Evolutionary conservation across 1,284 basidiomycete species (phyloP).

Genomic region (Irpex rosettiformis): DNA sequence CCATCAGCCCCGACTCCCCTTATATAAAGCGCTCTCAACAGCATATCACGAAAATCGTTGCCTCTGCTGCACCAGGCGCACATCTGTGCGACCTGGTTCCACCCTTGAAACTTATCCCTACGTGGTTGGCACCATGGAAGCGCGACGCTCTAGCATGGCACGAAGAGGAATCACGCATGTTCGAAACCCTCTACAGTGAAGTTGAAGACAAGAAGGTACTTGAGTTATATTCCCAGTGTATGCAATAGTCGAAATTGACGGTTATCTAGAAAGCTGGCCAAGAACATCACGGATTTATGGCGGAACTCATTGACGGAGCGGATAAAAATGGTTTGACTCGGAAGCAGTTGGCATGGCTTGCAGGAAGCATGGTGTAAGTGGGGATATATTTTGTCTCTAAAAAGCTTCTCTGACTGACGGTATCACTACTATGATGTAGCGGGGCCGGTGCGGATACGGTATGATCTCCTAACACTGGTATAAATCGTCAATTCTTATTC

Average conservation of each 20-base stretch:
- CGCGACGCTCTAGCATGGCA: constrained; percentile 7
- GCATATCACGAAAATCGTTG: not conserved
- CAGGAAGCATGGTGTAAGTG: not conserved
- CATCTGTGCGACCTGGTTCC: not conserved
- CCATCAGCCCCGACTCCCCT: not conserved
- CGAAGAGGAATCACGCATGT: constrained; percentile 7
- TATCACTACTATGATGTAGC: not conserved
- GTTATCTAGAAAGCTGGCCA: not conserved
- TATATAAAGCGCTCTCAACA: not conserved
- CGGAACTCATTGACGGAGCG: not conserved
- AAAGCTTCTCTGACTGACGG: not conserved
- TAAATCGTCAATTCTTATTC: too few species aligned
- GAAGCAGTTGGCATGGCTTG: not conserved
- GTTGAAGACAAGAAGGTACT: not conserved
- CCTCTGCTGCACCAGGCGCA: not conserved
- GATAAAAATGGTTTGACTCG: not conserved
- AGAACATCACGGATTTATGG: not conserved
- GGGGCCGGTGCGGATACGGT: not conserved
- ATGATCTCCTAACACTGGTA: too few species aligned
- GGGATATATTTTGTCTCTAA: too few species aligned
- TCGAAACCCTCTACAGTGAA: not conserved
- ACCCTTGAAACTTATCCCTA: constrained; percentile 8
- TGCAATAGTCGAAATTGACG: too few species aligned
- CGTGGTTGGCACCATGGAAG: constrained; percentile 10
- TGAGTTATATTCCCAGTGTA: too few species aligned